Base-by-base conservation (phyloP, 805 yeast genomes). In the Priceomyces fermenticarens region DNA sequence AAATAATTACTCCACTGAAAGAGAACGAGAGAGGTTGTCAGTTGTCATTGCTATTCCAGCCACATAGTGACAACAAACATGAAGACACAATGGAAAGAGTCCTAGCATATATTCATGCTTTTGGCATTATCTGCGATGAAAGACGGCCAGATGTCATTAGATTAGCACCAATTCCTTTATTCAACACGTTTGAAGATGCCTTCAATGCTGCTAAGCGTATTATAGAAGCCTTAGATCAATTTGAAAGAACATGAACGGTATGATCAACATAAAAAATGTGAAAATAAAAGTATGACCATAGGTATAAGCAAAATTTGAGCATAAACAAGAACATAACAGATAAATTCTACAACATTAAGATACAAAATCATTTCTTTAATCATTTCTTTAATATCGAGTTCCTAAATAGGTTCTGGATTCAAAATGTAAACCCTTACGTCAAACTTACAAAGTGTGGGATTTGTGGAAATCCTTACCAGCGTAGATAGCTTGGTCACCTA, bases 401-500 rank as follows among this genome's bases (percentile, higher is more conserved):
- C 25, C 25, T 20, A 20, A 20, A 20, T 4, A 20, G 25, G 25
- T 20, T 20, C 4, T 20, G 25, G 8, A 5, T 20, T 20, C 15
- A 17, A n/a, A 20, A n/a, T 30, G 13, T 10, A 36, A 11, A 36
- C 16, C 33, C 16, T 10, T 32, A 32, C 10, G 7, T 8, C 35
- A 14, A 23, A 12, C 58, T 64, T 68, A 68, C 58, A 68, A 65
- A 52, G 69, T 60, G 43, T 60, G 51, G 51, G 73, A 58, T 42
- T 44, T 55, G 78, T 85, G 93, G 91, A 91, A 90, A 72, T 86
- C 73, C 63, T 77, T 78, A 71, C 98, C 97, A 53, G 98, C 97
- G 78, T 80, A 91, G 70, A 90, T 64, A 54, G 97, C 97, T 81
- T 89, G 88, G 85, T 81, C 90, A 67, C 97, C 98, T 67, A 91